Evolutionary conservation across 495 filamentous ascomycete genomes (phyloP), one percentile per base, ranked within the genome.

Genomic region (Penicillium desertorum): DNA sequence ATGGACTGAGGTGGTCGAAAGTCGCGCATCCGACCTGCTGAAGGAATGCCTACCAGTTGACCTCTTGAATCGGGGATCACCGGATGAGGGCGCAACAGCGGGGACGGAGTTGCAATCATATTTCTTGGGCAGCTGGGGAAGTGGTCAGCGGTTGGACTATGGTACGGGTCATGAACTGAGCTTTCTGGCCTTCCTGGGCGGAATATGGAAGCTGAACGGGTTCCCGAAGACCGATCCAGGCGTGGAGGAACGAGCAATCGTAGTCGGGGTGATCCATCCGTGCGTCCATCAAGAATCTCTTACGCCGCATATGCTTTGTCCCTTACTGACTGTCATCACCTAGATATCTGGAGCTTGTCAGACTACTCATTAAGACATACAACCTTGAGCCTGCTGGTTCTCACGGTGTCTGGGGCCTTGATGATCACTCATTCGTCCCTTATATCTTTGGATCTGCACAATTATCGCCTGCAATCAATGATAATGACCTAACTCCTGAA

Each of bases 351-450:
- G 73, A 79, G 19, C 80, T 97, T 42, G 88, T 96, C 79, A 89
- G 92, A 27, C 74, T 76, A 9, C 79, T 98, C 5, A 96, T 98
- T 67, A 85, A 82, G 48, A 89, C 88, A 22, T 98, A 98, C 74
- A 96, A 94, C 48, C 86, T 98, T 45, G 94, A 98, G 64, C 94
- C 94, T 6, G 94, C 94, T 0, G 93, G 92, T 20, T 94, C 91
- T 6, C 91, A 96, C 64, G 93, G 93, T 16, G 94, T 98, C 29
- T 98, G 94, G 94, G 94, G 94, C 5, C 79, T 99, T 19, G 94
- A 99, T 65, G 94, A 99, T 70, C 96, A 98, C 79, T 93, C 96
- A 61, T 99, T 98, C 76, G 77, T 96, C 12, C 95, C 95, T 0
- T 99, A 98, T 68, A 84, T 98, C 4, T 92, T 98, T 63, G 95